A percentile compares a stretch with the other conserved stretches of the same genome.
phyloP scores from a whole-genome alignment of 257 asterid species.

The Solanum peruvianum region DNA sequence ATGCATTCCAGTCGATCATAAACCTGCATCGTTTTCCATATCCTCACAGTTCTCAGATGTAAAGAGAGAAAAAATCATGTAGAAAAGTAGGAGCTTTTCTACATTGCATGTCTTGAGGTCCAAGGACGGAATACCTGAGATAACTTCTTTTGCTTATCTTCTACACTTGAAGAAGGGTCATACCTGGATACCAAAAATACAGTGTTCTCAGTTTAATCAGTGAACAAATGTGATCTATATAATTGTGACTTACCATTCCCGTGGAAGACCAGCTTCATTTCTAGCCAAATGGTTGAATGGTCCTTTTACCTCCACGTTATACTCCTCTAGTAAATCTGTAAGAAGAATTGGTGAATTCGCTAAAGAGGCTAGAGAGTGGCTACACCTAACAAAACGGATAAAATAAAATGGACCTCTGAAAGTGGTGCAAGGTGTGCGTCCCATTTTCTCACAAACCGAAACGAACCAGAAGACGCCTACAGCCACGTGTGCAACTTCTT shows the following conservation, averaged over 20 bases:
- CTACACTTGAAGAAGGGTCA: constrained; percentile 36
- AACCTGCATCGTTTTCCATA: constrained; percentile 29
- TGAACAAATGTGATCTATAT: neutral
- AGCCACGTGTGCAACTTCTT: constrained; percentile 93
- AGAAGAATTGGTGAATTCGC: neutral
- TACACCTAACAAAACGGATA: neutral
- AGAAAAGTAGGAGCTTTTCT: neutral
- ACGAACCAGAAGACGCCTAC: constrained; percentile 89
- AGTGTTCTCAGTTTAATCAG: neutral
- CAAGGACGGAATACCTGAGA: constrained; percentile 35
- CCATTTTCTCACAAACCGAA: constrained; percentile 60
- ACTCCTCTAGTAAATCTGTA: constrained; percentile 62
- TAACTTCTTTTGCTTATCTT: constrained; percentile 24
- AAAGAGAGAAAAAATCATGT: neutral
- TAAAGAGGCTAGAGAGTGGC: neutral
- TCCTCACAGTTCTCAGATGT: neutral
- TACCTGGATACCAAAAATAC: constrained; percentile 42
- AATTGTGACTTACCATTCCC: constrained; percentile 45
- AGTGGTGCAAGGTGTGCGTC: constrained; percentile 41
- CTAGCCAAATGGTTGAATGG: constrained; percentile 82
- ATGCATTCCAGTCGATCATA: constrained; percentile 63
- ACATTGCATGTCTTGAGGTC: neutral
- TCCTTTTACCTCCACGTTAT: constrained; percentile 74
- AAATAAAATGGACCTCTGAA: constrained; percentile 43
- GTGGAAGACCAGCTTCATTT: constrained; percentile 81